Conservation (phyloP, 2,329 filamentous ascomycete species). For the Aspergillus aculeatus region DNA sequence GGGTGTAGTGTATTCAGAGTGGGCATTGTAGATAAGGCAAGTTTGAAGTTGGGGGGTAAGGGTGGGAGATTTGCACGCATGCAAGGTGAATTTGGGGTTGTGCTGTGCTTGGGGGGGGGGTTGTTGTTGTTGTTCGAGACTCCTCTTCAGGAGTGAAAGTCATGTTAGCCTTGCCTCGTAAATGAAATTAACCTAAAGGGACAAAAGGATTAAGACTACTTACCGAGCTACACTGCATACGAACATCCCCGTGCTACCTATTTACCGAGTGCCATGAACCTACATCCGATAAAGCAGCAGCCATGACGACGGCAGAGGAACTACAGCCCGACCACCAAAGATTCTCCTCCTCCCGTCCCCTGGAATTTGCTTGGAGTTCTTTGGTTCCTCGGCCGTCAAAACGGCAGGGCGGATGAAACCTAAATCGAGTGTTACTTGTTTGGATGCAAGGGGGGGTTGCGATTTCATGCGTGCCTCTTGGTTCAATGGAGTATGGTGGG, state of each 20-base stretch:
- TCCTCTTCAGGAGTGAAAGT: no score
- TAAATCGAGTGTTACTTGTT: conserved; percentile 12
- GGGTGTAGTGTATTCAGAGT: neutral
- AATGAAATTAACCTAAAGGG: no score
- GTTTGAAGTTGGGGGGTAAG: no score
- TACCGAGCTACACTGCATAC: conserved; percentile 1
- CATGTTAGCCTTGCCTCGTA: no score
- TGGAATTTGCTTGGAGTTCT: neutral
- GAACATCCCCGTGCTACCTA: neutral
- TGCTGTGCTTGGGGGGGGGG: no score
- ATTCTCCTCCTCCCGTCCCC: no score
- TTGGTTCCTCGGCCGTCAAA: conserved; percentile 6
- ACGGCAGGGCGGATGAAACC: conserved; percentile 16
- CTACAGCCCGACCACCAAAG: neutral
- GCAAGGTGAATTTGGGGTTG: neutral
- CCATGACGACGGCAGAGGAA: neutral
- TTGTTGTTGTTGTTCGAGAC: no score
- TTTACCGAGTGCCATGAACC: neutral
- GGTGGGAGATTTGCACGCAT: no score
- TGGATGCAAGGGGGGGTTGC: conserved; percentile 13
- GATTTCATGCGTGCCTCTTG: conserved; percentile 2
- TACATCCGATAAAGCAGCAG: neutral
- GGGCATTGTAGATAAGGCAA: neutral
- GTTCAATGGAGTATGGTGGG: neutral
- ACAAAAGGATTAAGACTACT: neutral